These are phyloP conservation scores for Colletotrichum costaricense DNA, from an alignment of 2,329 filamentous ascomycete species.

Conservation along the genomic window DNA sequence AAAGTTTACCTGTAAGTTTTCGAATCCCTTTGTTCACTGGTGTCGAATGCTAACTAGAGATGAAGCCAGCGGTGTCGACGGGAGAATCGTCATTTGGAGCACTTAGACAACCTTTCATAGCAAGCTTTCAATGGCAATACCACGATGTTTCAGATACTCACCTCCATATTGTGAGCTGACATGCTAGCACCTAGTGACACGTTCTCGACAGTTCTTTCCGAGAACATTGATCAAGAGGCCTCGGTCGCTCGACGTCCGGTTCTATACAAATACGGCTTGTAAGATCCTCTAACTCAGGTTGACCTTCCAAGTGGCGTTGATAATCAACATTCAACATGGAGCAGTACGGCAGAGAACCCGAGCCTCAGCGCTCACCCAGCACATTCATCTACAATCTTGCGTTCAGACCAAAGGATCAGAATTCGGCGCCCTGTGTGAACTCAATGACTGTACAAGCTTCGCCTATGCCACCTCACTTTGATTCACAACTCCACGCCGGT, in stretches of 20 bases:
- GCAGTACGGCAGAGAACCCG: neutral
- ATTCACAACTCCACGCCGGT: neutral
- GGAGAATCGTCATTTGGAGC: constrained; percentile 83
- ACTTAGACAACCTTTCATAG: constrained; percentile 56
- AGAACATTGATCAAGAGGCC: neutral
- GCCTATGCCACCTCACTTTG: neutral
- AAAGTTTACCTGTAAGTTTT: constrained; percentile 86
- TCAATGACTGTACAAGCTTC: neutral
- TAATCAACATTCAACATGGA: neutral
- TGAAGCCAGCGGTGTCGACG: constrained; percentile 84
- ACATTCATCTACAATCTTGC: constrained; percentile 26
- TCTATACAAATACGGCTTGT: neutral
- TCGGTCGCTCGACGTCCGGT: neutral
- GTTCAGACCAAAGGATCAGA: neutral
- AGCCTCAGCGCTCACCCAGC: constrained; percentile 14
- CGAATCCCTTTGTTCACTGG: neutral
- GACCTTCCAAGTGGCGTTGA: neutral
- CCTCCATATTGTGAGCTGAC: neutral
- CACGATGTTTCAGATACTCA: constrained; percentile 10
- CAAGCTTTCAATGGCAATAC: constrained; percentile 26
- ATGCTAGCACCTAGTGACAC: neutral
- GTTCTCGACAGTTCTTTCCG: neutral
- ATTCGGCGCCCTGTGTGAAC: neutral
- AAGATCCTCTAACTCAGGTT: neutral
- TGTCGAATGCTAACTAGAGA: constrained; percentile 41